These are phyloP conservation scores for Fusarium foetens DNA, from an alignment of 2,329 filamentous ascomycete genomes.

Conservation along the genomic window DNA sequence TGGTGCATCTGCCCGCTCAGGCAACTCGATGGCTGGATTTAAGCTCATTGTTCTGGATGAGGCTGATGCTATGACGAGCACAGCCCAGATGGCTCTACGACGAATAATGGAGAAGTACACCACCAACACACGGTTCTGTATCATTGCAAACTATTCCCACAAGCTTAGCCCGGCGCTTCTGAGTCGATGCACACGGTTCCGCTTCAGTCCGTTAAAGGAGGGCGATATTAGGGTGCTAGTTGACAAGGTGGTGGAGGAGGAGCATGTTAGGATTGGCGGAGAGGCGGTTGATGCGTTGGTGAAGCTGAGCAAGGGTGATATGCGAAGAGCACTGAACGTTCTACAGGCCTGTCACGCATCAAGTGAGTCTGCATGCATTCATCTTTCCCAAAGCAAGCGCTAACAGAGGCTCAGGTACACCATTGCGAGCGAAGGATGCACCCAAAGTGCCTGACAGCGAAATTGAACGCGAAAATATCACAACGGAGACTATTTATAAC, in stretches of 20 bases:
- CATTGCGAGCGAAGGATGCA: conserved; percentile 68
- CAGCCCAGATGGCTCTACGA: conserved; percentile 95
- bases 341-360: conserved; percentile 96
- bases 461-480: conserved; percentile 79
- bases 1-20: conserved; percentile 59
- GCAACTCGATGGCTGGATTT: conserved; percentile 73
- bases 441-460: conserved; percentile 70
- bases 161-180: conserved; percentile 94
- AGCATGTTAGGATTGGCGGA: conserved; percentile 82
- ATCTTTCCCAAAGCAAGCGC: neutral
- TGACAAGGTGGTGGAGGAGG: conserved; percentile 88
- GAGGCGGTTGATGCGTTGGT: conserved; percentile 88
- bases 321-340: conserved; percentile 94
- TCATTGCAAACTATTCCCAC: conserved; percentile 99
- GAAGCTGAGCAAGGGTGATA: conserved; percentile 90
- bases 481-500: conserved; percentile 95
- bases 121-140: conserved; percentile 95
- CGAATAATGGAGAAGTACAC: conserved; percentile 99
- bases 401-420: conserved; percentile 64
- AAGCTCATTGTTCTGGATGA: conserved; percentile 98
- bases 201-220: conserved; percentile 94
- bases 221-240: conserved; percentile 85
- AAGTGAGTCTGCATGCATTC: conserved; percentile 62
- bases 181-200: conserved; percentile 92
- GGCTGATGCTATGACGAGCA: conserved; percentile 99